Conservation (phyloP, 345 rosid genomes). For the Dipteronia sinensis region DNA sequence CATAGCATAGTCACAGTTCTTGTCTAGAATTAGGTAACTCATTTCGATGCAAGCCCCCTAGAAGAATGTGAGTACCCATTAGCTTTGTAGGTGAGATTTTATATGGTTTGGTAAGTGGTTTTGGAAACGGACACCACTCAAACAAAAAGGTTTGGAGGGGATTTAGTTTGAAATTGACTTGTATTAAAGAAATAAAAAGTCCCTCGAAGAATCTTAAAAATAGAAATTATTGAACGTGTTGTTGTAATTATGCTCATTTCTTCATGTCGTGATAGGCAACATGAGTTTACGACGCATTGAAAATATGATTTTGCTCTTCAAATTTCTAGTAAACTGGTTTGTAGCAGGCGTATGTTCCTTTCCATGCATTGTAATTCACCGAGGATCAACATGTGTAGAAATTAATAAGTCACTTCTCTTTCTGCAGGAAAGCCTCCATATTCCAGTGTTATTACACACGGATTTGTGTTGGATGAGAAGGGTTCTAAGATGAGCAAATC, state of each 20-base stretch:
- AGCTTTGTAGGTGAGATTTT: neutral
- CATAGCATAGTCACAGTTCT: neutral
- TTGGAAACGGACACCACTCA: neutral
- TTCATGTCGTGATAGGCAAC: conserved; percentile 1
- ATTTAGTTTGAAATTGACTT: neutral
- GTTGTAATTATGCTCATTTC: neutral
- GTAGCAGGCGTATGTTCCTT: conserved; percentile 15
- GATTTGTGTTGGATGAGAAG: conserved; percentile 96
- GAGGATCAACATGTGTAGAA: neutral
- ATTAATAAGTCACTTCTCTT: conserved; percentile 22
- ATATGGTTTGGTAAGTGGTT: neutral
- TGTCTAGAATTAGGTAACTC: neutral
- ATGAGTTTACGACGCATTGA: neutral
- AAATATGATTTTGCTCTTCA: conserved; percentile 12
- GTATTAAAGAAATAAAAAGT: neutral
- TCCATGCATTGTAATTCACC: neutral
- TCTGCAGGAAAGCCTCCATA: conserved; percentile 85
- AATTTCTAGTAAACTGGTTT: neutral
- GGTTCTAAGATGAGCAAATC: conserved; percentile 99
- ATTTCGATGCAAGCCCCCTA: neutral
- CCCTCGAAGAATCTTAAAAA: neutral
- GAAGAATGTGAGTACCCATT: neutral
- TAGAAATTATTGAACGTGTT: neutral
- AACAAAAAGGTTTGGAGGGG: neutral
- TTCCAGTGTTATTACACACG: conserved; percentile 81